Conservation (phyloP, 2,329 filamentous ascomycete species). For the Fusarium bactridioides region DNA sequence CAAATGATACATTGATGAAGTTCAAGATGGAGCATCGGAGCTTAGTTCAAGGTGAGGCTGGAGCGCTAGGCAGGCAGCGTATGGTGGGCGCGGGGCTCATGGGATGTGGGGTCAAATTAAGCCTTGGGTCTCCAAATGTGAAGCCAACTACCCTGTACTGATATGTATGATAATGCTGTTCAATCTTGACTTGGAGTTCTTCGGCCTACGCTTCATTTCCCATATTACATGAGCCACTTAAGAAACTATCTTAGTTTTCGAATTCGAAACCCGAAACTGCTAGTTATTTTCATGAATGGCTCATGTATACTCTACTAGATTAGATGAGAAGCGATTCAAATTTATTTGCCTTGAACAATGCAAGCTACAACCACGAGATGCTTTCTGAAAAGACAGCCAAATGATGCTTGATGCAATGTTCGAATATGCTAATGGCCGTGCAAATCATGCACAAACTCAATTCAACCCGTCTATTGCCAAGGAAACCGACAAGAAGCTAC, state of each 20-base stretch:
- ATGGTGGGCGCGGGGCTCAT: conserved; percentile 38
- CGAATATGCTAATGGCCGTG: no score
- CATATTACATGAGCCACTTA: not conserved
- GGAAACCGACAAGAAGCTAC: not conserved
- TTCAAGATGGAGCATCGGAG: conserved; percentile 15
- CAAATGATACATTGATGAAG: conserved; percentile 8
- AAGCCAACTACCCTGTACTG: conserved; percentile 12
- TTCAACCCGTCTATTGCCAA: not conserved
- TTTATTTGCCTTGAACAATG: no score
- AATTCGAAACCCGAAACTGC: not conserved
- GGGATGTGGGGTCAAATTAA: conserved; percentile 18
- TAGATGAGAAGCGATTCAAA: no score
- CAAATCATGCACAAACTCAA: not conserved
- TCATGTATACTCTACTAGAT: fast-evolving
- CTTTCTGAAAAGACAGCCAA: no score
- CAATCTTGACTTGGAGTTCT: not conserved
- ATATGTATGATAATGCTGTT: not conserved
- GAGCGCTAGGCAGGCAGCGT: conserved; percentile 36
- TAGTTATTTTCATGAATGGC: not conserved
- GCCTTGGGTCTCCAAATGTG: not conserved
- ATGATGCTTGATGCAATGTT: no score
- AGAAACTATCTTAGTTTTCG: not conserved
- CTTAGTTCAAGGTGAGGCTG: conserved; percentile 38
- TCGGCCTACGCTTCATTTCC: not conserved
- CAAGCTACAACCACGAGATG: no score